A percentile compares a stretch with the other conserved stretches of the same genome.
These are phyloP conservation scores for Nigrospora sphaerica DNA, from an alignment of 2,329 filamentous ascomycete genomes.

Conservation along the genomic window DNA sequence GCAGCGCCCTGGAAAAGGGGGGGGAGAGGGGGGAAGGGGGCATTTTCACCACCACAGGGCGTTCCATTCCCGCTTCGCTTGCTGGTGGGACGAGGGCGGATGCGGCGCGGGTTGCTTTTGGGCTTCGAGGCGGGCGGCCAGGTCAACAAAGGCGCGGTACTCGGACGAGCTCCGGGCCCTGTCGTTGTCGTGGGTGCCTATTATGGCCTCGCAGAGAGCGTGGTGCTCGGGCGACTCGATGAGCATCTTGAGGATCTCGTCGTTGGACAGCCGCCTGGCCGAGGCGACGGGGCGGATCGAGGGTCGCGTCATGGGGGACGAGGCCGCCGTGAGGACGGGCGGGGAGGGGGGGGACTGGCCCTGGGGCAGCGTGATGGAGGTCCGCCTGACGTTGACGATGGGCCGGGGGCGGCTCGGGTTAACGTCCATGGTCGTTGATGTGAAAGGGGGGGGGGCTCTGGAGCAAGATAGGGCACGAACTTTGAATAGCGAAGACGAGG, in stretches of 20 bases:
- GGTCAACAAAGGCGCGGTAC: slow-evolving; percentile 1
- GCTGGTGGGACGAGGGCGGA: background rate
- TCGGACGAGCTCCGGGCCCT: background rate
- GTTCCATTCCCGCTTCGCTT: background rate
- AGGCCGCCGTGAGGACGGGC: too few relatives aligned
- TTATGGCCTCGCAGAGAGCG: slow-evolving; percentile 1
- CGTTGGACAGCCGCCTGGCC: background rate
- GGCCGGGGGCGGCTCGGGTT: too few relatives aligned
- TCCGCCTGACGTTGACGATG: too few relatives aligned
- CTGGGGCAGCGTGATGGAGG: too few relatives aligned
- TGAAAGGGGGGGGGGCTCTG: too few relatives aligned
- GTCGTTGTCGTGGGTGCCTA: slow-evolving; percentile 1
- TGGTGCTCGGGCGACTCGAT: slow-evolving; percentile 1
- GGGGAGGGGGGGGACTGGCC: too few relatives aligned
- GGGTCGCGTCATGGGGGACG: too few relatives aligned
- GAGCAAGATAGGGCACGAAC: too few relatives aligned
- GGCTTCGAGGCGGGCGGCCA: slow-evolving; percentile 1
- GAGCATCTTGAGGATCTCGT: background rate
- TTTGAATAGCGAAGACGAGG: too few relatives aligned
- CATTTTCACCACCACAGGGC: slow-evolving; percentile 1
- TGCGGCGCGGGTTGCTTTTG: background rate
- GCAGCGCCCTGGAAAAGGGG: too few relatives aligned
- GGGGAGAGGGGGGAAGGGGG: too few relatives aligned
- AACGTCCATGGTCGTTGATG: too few relatives aligned
- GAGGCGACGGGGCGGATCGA: background rate